Conservation (phyloP, 164 flowering plant genomes). For the Vitis labrusca region DNA sequence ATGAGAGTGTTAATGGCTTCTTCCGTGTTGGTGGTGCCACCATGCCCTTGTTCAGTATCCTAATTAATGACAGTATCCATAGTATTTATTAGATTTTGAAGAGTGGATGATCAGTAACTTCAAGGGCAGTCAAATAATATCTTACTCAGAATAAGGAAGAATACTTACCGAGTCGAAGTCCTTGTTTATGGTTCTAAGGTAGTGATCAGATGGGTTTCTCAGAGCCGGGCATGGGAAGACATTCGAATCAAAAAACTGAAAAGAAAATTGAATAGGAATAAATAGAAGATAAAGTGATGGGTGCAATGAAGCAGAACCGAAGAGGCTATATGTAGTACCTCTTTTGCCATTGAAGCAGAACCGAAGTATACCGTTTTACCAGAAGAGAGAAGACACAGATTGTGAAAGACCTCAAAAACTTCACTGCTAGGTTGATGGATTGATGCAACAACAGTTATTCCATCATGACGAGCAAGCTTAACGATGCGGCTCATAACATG, state of each 20-base stretch:
- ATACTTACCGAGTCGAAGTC: conserved; percentile 40
- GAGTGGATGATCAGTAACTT: too few relatives aligned
- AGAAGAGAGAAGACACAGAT: conserved; percentile 28
- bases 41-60: conserved; percentile 38
- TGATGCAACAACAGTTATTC: conserved; percentile 27
- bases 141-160: not conserved
- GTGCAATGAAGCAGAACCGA: too few relatives aligned
- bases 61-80: not conserved
- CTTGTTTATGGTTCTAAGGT: conserved; percentile 42
- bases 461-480: conserved; percentile 16
- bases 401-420: conserved; percentile 30
- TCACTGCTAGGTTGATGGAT: conserved; percentile 38
- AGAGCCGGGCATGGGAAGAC: conserved; percentile 51
- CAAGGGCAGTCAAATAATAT: too few relatives aligned
- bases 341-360: conserved; percentile 16
- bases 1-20: conserved; percentile 45
- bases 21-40: conserved; percentile 26
- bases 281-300: not conserved
- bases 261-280: not conserved
- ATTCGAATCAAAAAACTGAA: conserved; percentile 41
- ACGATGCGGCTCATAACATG: conserved; percentile 27
- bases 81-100: not conserved
- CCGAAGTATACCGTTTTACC: conserved; percentile 32
- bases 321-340: conserved; percentile 10
- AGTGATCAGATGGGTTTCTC: conserved; percentile 52